These are phyloP conservation scores for Colletotrichum sp. DNA, from an alignment of 2,329 filamentous ascomycete species.

Conservation along the genomic window DNA sequence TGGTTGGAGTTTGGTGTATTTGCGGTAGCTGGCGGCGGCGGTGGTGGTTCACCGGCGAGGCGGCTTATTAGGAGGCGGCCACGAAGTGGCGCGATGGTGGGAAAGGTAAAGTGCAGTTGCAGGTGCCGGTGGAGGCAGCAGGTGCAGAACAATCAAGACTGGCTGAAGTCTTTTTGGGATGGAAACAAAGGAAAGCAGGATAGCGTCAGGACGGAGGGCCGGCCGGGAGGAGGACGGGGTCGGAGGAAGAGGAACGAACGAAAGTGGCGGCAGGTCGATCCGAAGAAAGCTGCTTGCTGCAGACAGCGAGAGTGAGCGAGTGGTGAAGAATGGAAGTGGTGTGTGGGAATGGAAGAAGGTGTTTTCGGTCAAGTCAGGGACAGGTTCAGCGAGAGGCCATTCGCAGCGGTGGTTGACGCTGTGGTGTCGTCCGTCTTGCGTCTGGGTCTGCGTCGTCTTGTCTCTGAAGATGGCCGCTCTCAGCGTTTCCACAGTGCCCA, in stretches of 20 bases:
- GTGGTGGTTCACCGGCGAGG: slow-evolving; percentile 7
- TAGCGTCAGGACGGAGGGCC: slow-evolving; percentile 1
- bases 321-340: neutral
- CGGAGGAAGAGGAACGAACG: slow-evolving; percentile 2
- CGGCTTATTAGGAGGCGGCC: slow-evolving; percentile 18
- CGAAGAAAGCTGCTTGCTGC: neutral
- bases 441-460: neutral
- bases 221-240: slow-evolving; percentile 3
- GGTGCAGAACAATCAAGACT: neutral
- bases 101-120: neutral
- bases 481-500: slow-evolving; percentile 20
- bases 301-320: neutral
- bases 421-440: neutral
- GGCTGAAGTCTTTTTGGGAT: neutral
- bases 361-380: neutral
- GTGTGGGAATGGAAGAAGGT: neutral
- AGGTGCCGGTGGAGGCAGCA: neutral
- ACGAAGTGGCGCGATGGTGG: slow-evolving; percentile 7
- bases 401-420: neutral
- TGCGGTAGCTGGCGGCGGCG: neutral
- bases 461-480: slow-evolving; percentile 4
- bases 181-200: slow-evolving; percentile 17
- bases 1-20: neutral
- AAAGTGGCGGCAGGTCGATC: slow-evolving; percentile 1
- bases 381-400: slow-evolving; percentile 6